Evolutionary conservation across 1,284 basidiomycete genomes (phyloP), one percentile per base, ranked within the genome.

Genomic region (Sporisorium reilianum): DNA sequence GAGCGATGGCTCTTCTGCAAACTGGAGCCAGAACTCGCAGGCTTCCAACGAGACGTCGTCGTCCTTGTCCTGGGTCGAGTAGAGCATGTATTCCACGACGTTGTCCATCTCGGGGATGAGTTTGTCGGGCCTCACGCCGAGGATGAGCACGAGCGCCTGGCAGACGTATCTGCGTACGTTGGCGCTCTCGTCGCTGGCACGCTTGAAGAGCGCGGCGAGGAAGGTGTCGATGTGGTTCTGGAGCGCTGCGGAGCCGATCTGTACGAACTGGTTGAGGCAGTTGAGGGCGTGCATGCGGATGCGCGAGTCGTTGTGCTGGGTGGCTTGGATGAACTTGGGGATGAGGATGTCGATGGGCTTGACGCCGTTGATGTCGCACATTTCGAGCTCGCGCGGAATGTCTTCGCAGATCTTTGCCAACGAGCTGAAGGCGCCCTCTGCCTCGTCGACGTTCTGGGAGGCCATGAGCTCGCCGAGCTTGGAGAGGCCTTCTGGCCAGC

Each of bases 11-110:
- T 98, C 94, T 85, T 99, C 97, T 18, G 97, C 95, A 83, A 99
- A 99, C 1, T 96, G 97, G 72, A 99, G 89, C 97, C 97, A 99
- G 86, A 99, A 99, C 88, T 99, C 97, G 89, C 95, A 97, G 14
- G 97, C 97, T 87, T 97, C 94, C 50, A 86, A 76, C 25, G 82
- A 80, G 34, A 84, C 82, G 46, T 84, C 83, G 50, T 84, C 80
- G 85, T 98, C 93, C 86, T 92, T 91, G 88, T 98, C 96, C 85
- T 95, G 94, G 11, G 94, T 98, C 38, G 94, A 97, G 87, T 95
- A 99, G 41, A 98, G 89, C 93, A 99, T 99, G 87, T 97, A 99
- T 84, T 97, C 94, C 42, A 97, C 95, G 46, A 99, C 94, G 80
- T 94, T 95, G 54, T 88, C 87, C 89, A 99, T 93, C 85, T 98